Percentiles rank a stretch among this genome's conserved stretches.
Conservation (phyloP, 768 basidiomycete genomes). For the Tylopilus sp. region DNA sequence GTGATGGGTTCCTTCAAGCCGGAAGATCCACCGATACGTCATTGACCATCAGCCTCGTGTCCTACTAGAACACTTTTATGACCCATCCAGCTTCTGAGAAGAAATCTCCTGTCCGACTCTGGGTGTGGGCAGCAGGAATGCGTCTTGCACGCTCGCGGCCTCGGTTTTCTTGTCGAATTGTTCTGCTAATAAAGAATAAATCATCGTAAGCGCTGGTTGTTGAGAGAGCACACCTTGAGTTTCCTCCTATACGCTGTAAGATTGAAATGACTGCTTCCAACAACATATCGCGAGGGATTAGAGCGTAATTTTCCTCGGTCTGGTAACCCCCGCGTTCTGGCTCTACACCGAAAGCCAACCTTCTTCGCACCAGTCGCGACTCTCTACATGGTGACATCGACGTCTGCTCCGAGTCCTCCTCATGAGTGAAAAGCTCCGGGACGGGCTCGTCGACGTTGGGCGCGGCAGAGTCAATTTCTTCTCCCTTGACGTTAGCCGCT, state of each 20-base stretch:
- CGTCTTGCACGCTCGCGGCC: slow-evolving; percentile 92
- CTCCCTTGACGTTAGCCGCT: slow-evolving; percentile 58
- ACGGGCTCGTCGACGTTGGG: slow-evolving; percentile 47
- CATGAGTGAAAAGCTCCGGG: slow-evolving; percentile 40
- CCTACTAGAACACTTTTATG: slow-evolving; percentile 69
- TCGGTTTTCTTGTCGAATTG: slow-evolving; percentile 96
- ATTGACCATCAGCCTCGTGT: not conserved
- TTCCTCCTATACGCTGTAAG: slow-evolving; percentile 94
- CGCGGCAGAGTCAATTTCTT: slow-evolving; percentile 69
- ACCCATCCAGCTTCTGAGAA: slow-evolving; percentile 99
- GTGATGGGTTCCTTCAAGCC: slow-evolving; percentile 97
- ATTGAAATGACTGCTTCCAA: slow-evolving; percentile 99
- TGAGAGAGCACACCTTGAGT: slow-evolving; percentile 69
- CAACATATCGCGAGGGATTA: slow-evolving; percentile 51
- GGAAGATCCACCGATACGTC: slow-evolving; percentile 65
- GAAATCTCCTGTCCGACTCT: slow-evolving; percentile 98
- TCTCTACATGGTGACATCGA: slow-evolving; percentile 86
- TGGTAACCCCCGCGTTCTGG: slow-evolving; percentile 62
- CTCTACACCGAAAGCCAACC: slow-evolving; percentile 94
- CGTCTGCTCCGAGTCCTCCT: slow-evolving; percentile 75
- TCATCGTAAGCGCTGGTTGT: not conserved
- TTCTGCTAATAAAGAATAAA: slow-evolving; percentile 38
- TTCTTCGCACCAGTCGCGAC: slow-evolving; percentile 96
- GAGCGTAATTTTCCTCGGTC: not conserved
- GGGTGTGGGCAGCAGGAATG: slow-evolving; percentile 96